Evolutionary conservation across 2,329 filamentous ascomycete species (phyloP), one percentile per base, ranked within the genome.

Genomic region (Curvularia eragrostidis): DNA sequence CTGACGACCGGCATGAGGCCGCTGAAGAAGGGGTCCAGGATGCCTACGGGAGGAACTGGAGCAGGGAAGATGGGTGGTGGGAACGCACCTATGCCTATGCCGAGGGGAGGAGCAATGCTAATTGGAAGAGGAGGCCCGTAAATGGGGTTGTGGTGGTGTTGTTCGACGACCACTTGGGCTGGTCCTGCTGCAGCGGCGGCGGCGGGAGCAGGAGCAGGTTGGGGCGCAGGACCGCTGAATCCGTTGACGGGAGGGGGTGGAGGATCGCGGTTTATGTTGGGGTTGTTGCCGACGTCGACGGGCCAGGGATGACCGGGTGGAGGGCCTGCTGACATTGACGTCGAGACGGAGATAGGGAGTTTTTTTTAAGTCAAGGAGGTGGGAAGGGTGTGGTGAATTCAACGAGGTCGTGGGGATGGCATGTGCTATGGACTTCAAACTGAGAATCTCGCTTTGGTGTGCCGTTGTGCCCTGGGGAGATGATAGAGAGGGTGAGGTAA

Each of bases 201-300:
- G 23, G 41, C 48, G n/a, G 28, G 56, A 36, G 36, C 54, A 13
- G 48, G 30, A 36, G 59, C 19, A 26, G 56, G 58, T 23, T 52
- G 56, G 4, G 54, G 61, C 10, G 32, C 58, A 1, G 60, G 60
- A n/a, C 57, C 54, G 9, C 55, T 53, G 10, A 43, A 26, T 2
- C 58, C 61, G 56, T 65, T 63, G 19, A 70, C 54, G 5, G 70
- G 67, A 4, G 70, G 68, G 10, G 73, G 73, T 2, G 70, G 70
- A 5, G 70, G 66, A 5, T 72, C 70, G 58, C 68, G 73, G 58
- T 71, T 71, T 56, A 76, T 71, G 58, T 72, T 74, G 15, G 72
- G 71, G 56, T 76, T 76, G 54, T 66, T 64, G 30, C 67, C 67
- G n/a, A 75, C 61, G 63, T 75, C 68, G 38, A 61, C 67, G 54